phyloP scores from a whole-genome alignment of 441 rosid species.

The Gossypium trilobum region DNA sequence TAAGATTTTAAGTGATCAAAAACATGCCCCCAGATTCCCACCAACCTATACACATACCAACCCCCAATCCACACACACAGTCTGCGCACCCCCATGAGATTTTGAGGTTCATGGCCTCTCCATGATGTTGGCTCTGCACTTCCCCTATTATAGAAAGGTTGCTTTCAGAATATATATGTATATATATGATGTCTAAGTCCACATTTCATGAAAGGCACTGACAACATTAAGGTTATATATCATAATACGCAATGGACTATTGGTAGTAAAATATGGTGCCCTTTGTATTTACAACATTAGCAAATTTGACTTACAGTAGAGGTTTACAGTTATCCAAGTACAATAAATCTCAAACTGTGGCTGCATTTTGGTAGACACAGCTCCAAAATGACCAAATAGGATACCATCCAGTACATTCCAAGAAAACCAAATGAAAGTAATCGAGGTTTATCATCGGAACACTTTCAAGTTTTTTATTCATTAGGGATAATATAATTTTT shows the following conservation, averaged over 20 bases:
- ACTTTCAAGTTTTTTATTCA: neutral
- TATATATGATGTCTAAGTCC: neutral
- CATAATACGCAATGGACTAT: neutral
- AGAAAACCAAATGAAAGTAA: neutral
- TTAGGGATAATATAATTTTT: too few relatives aligned
- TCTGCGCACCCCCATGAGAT: neutral
- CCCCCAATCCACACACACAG: neutral
- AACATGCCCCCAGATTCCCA: neutral
- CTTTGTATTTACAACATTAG: neutral
- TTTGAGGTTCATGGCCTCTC: neutral
- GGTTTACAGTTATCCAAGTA: neutral
- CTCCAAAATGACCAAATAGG: neutral
- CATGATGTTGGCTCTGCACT: neutral
- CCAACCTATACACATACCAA: neutral
- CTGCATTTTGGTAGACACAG: neutral
- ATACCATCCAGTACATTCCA: neutral
- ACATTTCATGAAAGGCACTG: neutral
- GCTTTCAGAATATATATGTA: neutral
- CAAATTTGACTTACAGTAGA: neutral
- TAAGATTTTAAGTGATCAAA: neutral
- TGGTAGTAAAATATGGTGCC: neutral
- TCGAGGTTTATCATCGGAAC: neutral
- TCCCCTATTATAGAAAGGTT: neutral
- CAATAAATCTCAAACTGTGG: neutral
- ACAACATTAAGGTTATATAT: neutral